These are phyloP conservation scores for Rhazya stricta DNA, from an alignment of 257 asterid genomes.

Conservation along the genomic window DNA sequence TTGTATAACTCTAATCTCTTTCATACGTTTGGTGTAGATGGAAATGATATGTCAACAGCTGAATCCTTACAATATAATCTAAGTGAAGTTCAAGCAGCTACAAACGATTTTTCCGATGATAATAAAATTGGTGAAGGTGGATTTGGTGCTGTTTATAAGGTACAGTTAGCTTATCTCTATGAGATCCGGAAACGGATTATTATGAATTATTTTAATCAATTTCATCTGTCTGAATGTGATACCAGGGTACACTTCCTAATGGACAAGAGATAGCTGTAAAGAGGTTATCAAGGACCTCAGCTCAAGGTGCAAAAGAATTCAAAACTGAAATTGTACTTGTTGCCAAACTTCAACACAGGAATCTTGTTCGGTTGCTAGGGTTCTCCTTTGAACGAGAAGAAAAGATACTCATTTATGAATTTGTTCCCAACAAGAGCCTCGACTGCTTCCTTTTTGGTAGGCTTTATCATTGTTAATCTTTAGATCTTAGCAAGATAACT, in stretches of 20 bases:
- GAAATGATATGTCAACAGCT: neutral
- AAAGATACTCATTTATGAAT: slow-evolving; percentile 25
- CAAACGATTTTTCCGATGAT: slow-evolving; percentile 20
- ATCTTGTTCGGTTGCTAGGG: slow-evolving; percentile 26
- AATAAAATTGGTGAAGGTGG: slow-evolving; percentile 34
- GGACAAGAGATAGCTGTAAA: slow-evolving; percentile 28
- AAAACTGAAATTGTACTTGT: slow-evolving; percentile 24
- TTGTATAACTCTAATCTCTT: neutral
- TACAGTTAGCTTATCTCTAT: neutral
- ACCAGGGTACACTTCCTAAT: slow-evolving; percentile 23
- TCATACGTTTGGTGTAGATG: neutral
- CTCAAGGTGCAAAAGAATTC: slow-evolving; percentile 27
- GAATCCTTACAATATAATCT: slow-evolving; percentile 21
- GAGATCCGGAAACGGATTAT: neutral
- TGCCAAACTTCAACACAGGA: slow-evolving; percentile 31
- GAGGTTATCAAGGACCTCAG: slow-evolving; percentile 22
- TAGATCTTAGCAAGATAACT: neutral
- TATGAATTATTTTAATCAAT: neutral
- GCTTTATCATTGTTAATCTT: neutral
- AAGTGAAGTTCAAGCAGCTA: slow-evolving; percentile 23
- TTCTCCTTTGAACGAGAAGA: slow-evolving; percentile 20
- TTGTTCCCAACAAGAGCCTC: slow-evolving; percentile 25
- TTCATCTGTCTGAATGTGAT: neutral
- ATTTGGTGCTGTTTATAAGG: slow-evolving; percentile 40
- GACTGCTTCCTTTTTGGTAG: slow-evolving; percentile 27